Base-by-base conservation (phyloP, 2,329 filamentous ascomycete genomes). In the Magnaporthiopsis poae region DNA sequence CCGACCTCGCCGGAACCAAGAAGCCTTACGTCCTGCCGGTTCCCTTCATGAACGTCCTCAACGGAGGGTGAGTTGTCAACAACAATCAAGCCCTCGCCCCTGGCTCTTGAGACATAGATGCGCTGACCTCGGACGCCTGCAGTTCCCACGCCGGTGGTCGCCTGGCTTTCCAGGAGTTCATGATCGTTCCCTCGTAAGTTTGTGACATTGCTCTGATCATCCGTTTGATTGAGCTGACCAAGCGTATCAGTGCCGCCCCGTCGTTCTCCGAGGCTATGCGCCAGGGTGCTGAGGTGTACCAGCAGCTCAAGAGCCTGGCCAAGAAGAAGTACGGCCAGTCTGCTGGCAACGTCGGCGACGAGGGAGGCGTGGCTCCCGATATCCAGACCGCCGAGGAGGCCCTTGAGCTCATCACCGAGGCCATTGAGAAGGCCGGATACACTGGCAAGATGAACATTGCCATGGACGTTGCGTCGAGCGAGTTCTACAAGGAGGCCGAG, bases 261-360 rank as follows among this genome's bases (percentile, higher is more conserved):
- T 89, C 90, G 70, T 99, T 99, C 88, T 88, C 89, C 73, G 95
- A 99, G 86, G 95, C 90, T 77, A 89, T 99, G 83, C 93, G 94
- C 79, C 92, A 96, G 82, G 95, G 95, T 80, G 82, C 94, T 74
- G 95, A 99, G 83, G 92, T 97, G 75, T 99, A 99, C 89, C 94
- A 98, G 82, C 90, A 91, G 82, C 90, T 99, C 75, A 99, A 99
- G 90, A 76, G 85, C 75, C 88, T 98, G 69, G 93, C 95, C 80
- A 98, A 98, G 91, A 95, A 97, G 91, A 95, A 91, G 87, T 99
- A 99, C 80, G 95, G 95, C 78, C 94, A 96, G 82, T 97, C 95
- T 71, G 95, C 95, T 72, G 95, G 94, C 80, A 99, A 99, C 80
- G 95, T 99, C 72, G 95, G 95, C 82, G 95, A 99, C 78, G 95